Evolutionary conservation across 371 early-diverging fungal species (phyloP).

Genomic region (Entomophthora muscae): DNA sequence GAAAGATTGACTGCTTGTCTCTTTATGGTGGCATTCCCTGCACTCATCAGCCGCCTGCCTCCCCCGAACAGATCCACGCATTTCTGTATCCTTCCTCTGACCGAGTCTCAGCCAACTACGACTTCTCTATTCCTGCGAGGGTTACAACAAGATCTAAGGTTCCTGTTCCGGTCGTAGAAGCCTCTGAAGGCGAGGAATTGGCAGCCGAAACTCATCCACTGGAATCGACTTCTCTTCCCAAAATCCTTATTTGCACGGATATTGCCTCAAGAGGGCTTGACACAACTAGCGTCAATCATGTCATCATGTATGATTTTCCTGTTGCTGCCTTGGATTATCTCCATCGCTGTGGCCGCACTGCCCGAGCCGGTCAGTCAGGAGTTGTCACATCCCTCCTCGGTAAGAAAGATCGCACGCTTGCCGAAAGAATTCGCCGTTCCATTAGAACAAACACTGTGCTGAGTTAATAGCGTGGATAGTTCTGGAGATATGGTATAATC

Average conservation of each 20-base stretch:
- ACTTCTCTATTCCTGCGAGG: background rate
- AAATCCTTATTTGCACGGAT: slow-evolving; percentile 80
- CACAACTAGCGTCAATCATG: slow-evolving; percentile 76
- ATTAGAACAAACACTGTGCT: slow-evolving; percentile 40
- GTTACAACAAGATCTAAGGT: background rate
- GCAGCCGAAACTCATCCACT: slow-evolving; percentile 8
- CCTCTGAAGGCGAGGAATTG: slow-evolving; percentile 10
- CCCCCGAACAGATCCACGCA: background rate
- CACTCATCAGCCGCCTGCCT: slow-evolving; percentile 9
- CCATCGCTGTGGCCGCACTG: slow-evolving; percentile 94
- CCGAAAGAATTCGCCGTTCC: slow-evolving; percentile 54
- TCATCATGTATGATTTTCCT: slow-evolving; percentile 90
- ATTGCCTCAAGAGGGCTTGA: slow-evolving; percentile 89
- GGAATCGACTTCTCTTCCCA: slow-evolving; percentile 15
- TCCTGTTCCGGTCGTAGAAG: background rate
- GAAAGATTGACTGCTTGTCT: slow-evolving; percentile 31
- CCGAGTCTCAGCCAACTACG: background rate
- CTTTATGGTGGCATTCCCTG: slow-evolving; percentile 29
- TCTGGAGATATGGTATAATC: no score
- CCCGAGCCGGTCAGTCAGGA: slow-evolving; percentile 70
- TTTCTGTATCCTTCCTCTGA: slow-evolving; percentile 1
- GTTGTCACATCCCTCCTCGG: slow-evolving; percentile 68
- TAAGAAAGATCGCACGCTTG: slow-evolving; percentile 53
- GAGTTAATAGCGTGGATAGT: no score
- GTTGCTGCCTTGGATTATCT: slow-evolving; percentile 80